A percentile compares a stretch with the other conserved stretches of the same genome.
phyloP scores from a whole-genome alignment of 805 yeast species.

The Kockiozyma suomiensis region DNA sequence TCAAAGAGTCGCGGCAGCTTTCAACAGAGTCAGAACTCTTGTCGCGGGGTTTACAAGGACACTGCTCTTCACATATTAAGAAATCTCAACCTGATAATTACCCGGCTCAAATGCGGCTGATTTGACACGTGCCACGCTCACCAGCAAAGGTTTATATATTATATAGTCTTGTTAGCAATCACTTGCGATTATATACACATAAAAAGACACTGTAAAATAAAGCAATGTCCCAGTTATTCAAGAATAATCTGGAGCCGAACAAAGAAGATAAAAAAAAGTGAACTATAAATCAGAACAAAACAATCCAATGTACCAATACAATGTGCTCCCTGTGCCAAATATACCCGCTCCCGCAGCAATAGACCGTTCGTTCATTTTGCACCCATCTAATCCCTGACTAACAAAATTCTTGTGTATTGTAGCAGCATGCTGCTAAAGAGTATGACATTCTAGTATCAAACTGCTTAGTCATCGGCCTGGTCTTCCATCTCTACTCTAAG shows the following conservation, averaged over 20 bases:
- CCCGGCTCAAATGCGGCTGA: not conserved
- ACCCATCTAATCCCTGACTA: not conserved
- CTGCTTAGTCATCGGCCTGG: slow-evolving; percentile 1
- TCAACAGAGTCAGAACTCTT: not conserved
- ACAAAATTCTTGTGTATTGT: no score
- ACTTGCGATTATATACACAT: no score
- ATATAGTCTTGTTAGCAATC: no score
- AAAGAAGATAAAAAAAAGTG: not conserved
- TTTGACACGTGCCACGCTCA: not conserved
- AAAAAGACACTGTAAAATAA: not conserved
- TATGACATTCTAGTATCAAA: not conserved
- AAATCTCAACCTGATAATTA: no score
- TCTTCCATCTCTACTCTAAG: slow-evolving; percentile 65
- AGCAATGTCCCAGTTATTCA: not conserved
- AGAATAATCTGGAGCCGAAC: not conserved
- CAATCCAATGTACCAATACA: slow-evolving; percentile 1
- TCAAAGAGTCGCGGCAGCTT: no score
- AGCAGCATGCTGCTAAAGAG: no score
- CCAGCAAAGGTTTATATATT: not conserved
- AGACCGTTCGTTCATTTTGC: not conserved
- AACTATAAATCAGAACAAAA: not conserved
- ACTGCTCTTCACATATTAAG: no score
- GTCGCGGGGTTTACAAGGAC: not conserved
- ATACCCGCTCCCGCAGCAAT: not conserved
- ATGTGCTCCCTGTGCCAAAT: not conserved